A percentile compares a stretch with the other conserved stretches of the same genome.
Conservation (phyloP, 1,139 yeast species). For the Geotrichum bryndzae region DNA sequence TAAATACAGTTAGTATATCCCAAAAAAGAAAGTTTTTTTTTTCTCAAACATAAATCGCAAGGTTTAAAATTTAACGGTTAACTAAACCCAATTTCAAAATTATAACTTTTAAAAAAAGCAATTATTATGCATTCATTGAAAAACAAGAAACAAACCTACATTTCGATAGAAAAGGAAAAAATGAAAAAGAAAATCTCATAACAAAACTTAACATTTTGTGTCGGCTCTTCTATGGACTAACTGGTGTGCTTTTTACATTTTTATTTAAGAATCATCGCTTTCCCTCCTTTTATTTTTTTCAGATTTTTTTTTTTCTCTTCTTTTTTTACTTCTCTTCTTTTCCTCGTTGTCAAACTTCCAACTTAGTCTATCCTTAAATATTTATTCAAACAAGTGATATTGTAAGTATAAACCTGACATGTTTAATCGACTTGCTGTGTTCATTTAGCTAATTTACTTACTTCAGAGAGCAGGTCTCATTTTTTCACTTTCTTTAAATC, state of each 20-base stretch:
- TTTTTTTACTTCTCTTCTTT: conserved; percentile 1
- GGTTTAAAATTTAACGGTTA: not conserved
- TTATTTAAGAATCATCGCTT: not conserved
- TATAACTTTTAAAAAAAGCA: not conserved
- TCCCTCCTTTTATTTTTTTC: conserved; percentile 1
- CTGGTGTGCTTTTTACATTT: not conserved
- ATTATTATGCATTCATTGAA: not conserved
- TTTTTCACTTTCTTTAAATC: not conserved
- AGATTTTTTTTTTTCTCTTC: conserved; percentile 5
- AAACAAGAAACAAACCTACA: not conserved
- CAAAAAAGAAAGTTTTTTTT: too few species aligned
- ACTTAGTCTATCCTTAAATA: conserved; percentile 8
- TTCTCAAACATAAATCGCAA: not conserved
- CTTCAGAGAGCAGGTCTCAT: conserved; percentile 17
- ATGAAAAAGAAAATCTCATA: too few species aligned
- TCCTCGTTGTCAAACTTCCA: conserved; percentile 3
- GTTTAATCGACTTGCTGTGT: not conserved
- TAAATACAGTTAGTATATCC: not conserved
- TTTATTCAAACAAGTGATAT: not conserved
- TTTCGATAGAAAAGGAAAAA: not conserved
- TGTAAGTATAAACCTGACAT: not conserved
- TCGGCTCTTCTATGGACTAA: not conserved
- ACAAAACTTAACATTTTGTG: not conserved
- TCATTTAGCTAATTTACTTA: not conserved
- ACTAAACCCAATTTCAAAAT: not conserved